Percentiles rank a stretch among this genome's conserved stretches.
phyloP scores from a whole-genome alignment of 495 filamentous ascomycete species.

The Podospora australis region DNA sequence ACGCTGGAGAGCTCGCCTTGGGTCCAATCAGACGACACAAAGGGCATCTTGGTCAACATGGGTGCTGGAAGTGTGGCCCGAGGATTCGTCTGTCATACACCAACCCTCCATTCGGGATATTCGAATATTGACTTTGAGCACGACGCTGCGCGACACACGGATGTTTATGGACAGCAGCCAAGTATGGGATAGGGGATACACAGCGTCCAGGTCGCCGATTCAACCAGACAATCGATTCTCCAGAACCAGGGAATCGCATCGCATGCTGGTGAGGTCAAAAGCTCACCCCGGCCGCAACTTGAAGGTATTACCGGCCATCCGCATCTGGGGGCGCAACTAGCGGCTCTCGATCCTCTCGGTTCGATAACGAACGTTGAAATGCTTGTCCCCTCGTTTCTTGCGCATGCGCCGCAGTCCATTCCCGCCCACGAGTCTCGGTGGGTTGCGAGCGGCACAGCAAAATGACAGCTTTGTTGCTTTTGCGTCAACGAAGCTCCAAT shows the following conservation, averaged over 20 bases:
- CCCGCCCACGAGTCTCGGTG: constrained; percentile 2
- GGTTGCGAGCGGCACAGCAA: constrained; percentile 20
- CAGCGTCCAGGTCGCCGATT: neutral
- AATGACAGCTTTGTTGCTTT: constrained; percentile 15
- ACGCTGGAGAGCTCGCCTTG: constrained; percentile 5
- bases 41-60: neutral
- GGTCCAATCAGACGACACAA: constrained; percentile 11
- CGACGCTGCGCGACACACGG: neutral
- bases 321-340: constrained; percentile 2
- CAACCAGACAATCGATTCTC: constrained; percentile 3
- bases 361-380: constrained; percentile 8
- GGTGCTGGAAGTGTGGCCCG: neutral
- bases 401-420: constrained; percentile 9
- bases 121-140: neutral
- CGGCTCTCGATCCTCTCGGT: constrained; percentile 4
- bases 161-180: neutral
- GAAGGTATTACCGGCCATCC: neutral
- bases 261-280: no score
- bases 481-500: neutral
- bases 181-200: neutral
- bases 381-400: constrained; percentile 7
- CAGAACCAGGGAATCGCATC: no score
- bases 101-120: neutral
- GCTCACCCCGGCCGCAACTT: no score
- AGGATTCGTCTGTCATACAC: neutral